phyloP scores from a whole-genome alignment of 2,329 filamentous ascomycete genomes.

The Coccinonectria pachysandricola region DNA sequence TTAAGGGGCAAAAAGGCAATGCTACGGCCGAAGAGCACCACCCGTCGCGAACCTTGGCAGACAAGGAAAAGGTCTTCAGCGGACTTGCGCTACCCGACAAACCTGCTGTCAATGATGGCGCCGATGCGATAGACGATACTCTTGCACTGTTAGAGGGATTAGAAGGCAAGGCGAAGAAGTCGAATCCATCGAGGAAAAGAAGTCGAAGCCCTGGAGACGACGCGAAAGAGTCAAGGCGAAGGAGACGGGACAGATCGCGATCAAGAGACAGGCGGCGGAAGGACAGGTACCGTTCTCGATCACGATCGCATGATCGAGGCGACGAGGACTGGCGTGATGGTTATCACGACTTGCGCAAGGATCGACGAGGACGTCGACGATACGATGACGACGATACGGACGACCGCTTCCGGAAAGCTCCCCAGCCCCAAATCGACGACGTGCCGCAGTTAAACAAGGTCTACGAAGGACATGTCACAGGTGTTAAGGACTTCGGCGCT shows the following conservation, averaged over 20 bases:
- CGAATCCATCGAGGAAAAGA: constrained; percentile 41
- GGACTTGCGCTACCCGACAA: constrained; percentile 81
- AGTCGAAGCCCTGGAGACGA: constrained; percentile 48
- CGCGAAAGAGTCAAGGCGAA: constrained; percentile 29
- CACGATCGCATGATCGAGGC: constrained; percentile 27
- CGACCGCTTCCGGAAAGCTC: constrained; percentile 54
- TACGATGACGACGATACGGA: constrained; percentile 36
- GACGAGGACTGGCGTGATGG: constrained; percentile 37
- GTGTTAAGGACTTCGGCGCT: constrained; percentile 88
- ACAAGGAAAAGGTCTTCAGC: constrained; percentile 81
- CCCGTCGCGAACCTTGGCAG: constrained; percentile 41
- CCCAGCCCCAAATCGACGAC: constrained; percentile 70
- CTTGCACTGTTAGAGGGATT: constrained; percentile 83
- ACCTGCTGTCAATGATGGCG: constrained; percentile 29
- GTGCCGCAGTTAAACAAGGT: constrained; percentile 73
- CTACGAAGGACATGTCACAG: constrained; percentile 82
- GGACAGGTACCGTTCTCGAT: constrained; percentile 26
- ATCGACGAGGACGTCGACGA: constrained; percentile 27
- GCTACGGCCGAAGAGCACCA: constrained; percentile 30
- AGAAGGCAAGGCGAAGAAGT: constrained; percentile 53
- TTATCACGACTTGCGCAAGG: constrained; percentile 20
- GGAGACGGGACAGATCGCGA: constrained; percentile 30
- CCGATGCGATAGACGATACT: constrained; percentile 80
- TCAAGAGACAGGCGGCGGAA: constrained; percentile 30
- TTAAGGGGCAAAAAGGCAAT: constrained; percentile 49